Evolutionary conservation across 2,329 filamentous ascomycete species (phyloP).

Genomic region (Epichloe typhina): DNA sequence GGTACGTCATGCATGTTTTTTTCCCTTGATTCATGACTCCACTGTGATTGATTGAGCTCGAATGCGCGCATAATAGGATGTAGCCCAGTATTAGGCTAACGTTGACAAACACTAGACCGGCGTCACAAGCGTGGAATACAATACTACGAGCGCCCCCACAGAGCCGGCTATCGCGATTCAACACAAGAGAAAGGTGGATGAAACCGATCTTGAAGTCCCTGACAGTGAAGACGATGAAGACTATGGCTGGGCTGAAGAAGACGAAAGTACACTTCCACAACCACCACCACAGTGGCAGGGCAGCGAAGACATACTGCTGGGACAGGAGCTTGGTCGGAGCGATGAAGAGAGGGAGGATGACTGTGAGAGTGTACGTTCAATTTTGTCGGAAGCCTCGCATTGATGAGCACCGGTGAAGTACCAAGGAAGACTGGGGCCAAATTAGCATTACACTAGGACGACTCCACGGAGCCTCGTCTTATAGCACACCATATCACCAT

Average conservation of each 20-base stretch:
- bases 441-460: conserved; percentile 4
- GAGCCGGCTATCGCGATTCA: conserved; percentile 23
- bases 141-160: conserved; percentile 20
- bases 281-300: conserved; percentile 59
- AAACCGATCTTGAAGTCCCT: conserved; percentile 45
- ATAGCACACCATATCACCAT: background rate
- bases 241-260: conserved; percentile 58
- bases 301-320: conserved; percentile 48
- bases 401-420: conserved; percentile 11
- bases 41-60: background rate
- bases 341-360: conserved; percentile 17
- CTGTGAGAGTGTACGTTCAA: conserved; percentile 1
- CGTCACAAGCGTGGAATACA: conserved; percentile 27
- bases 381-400: conserved; percentile 7
- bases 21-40: too few relatives aligned
- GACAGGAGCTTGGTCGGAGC: conserved; percentile 29
- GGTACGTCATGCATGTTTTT: conserved; percentile 20
- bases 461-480: conserved; percentile 4
- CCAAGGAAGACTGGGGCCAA: conserved; percentile 16
- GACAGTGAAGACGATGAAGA: conserved; percentile 56
- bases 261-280: conserved; percentile 45
- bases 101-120: conserved; percentile 25
- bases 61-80: background rate
- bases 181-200: conserved; percentile 50
- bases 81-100: background rate